phyloP scores from a whole-genome alignment of 768 basidiomycete genomes.

The Pisolithus tinctorius region DNA sequence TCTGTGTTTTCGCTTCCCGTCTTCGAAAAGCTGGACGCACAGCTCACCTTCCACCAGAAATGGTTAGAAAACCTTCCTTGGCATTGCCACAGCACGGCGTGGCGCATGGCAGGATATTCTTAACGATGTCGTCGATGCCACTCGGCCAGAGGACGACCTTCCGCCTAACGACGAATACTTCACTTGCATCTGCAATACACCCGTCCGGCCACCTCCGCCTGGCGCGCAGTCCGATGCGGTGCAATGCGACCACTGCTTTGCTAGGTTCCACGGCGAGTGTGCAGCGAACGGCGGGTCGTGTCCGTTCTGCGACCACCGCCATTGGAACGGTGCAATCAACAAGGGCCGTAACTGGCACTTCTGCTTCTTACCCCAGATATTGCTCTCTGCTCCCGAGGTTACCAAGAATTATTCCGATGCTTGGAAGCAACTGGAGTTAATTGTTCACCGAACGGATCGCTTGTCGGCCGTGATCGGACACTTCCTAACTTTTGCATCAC shows the following conservation, averaged over 20 bases:
- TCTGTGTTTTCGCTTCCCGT: constrained; percentile 65
- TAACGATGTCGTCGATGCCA: constrained; percentile 69
- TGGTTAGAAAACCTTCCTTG: constrained; percentile 77
- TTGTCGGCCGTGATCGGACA: constrained; percentile 70
- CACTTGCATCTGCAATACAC: constrained; percentile 73
- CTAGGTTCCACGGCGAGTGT: constrained; percentile 79
- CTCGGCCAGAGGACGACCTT: constrained; percentile 70
- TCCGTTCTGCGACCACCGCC: constrained; percentile 87
- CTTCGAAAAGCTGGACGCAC: constrained; percentile 66
- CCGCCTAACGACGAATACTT: constrained; percentile 78
- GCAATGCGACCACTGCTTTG: constrained; percentile 85
- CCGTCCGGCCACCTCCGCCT: constrained; percentile 75
- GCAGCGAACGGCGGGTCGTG: constrained; percentile 87
- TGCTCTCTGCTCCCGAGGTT: constrained; percentile 69
- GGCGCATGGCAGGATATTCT: constrained; percentile 60
- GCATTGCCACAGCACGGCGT: constrained; percentile 65
- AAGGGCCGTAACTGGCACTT: constrained; percentile 83
- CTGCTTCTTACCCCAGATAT: constrained; percentile 67
- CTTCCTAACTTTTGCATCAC: constrained; percentile 68
- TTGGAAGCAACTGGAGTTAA: constrained; percentile 73
- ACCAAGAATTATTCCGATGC: constrained; percentile 73
- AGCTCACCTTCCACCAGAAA: constrained; percentile 57
- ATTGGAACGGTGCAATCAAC: constrained; percentile 82
- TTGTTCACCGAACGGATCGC: constrained; percentile 75
- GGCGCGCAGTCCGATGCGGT: constrained; percentile 76